Evolutionary conservation across 2,329 filamentous ascomycete genomes (phyloP), one percentile per base, ranked within the genome.

Genomic region (Clarireedia monteithiana): DNA sequence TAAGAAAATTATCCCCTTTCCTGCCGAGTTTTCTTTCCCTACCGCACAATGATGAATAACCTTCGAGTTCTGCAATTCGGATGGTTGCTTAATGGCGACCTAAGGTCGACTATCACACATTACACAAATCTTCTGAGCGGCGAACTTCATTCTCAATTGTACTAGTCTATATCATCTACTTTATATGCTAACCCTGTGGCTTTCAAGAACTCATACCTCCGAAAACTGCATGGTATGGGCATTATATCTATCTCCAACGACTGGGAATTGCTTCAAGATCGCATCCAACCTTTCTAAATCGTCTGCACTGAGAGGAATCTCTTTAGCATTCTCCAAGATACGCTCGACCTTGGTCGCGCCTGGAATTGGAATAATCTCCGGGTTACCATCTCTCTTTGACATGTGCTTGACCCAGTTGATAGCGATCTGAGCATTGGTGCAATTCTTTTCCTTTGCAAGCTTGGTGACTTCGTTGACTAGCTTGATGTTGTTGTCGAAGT

Each of bases 401-500:
- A 63, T 59, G 23, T 62, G 48, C n/a, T 23, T 68, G 51, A 63
- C 56, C 61, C 86, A 91, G 50, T 76, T 78, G 53, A 90, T 73
- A 14, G 85, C 85, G 27, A 89, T 73, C 71, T 90, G 86, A 1
- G 77, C 77, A 4, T 80, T 67, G 0, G 82, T 86, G 65, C 76
- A 79, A 5, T 76, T 75, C 71, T 87, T 88, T 63, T 74, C 74
- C 62, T 73, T 66, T 1, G 86, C 85, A 39, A 89, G 65, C 24
- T 72, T 71, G 65, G 82, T 72, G 12, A 89, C 69, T 56, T 81
- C 74, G 6, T 74, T 61, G 9, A 84, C 81, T 5, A 90, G 75
- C 65, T 82, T 70, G 7, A 88, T 63, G 68, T 89, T 90, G 66
- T 78, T 76, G 39, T 78, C 73, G 62, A 89, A 86, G 59, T 79